Conservation (phyloP, 148 eudicot species). For the Vaccinium myrtillus region DNA sequence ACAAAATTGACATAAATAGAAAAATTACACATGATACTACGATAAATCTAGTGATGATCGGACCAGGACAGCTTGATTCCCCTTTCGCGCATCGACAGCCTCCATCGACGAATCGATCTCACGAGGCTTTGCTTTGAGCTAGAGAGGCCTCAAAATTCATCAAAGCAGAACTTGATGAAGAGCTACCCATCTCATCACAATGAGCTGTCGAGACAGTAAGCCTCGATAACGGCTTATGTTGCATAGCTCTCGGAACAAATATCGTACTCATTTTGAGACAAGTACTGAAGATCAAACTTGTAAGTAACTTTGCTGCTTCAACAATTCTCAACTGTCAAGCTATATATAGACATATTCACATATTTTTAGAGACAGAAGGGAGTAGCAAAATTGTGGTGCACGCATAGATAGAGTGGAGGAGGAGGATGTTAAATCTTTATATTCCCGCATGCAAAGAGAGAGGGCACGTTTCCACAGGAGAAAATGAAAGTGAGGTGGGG, state of each 20-base stretch:
- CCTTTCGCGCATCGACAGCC: constrained; percentile 29
- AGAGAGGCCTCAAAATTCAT: not conserved
- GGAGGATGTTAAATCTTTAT: constrained; percentile 5
- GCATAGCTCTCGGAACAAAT: not conserved
- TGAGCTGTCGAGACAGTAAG: not conserved
- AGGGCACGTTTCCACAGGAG: constrained; percentile 18
- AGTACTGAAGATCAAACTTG: not conserved
- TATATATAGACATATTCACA: not conserved
- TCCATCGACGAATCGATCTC: constrained; percentile 17
- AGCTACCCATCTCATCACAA: not conserved
- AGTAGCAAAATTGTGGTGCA: not conserved
- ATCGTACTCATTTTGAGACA: not conserved
- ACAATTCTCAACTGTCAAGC: not conserved
- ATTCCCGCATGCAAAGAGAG: constrained; percentile 29
- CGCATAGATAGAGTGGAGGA: constrained; percentile 5
- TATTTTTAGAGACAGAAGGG: not conserved
- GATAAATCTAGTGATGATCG: constrained; percentile 22
- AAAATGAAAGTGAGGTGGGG: constrained; percentile 16
- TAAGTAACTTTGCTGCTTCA: not conserved
- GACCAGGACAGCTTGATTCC: constrained; percentile 70
- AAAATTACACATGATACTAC: not conserved
- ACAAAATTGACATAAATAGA: not conserved
- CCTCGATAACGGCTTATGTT: not conserved
- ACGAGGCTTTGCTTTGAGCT: not conserved
- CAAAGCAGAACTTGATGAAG: not conserved